Evolutionary conservation across 345 rosid genomes (phyloP).

Genomic region (Alliaria petiolata): DNA sequence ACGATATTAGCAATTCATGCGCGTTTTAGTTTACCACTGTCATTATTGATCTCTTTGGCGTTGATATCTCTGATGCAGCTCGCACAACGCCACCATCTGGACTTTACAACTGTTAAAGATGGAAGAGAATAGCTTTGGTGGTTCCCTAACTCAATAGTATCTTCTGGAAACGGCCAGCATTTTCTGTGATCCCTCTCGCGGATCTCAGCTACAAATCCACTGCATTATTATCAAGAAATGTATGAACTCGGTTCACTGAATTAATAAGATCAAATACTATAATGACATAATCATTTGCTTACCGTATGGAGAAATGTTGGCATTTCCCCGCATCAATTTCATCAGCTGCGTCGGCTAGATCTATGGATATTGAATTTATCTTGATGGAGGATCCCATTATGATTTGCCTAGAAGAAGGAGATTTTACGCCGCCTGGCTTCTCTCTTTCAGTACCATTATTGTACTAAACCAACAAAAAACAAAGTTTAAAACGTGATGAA

Average conservation of each 20-base stretch:
- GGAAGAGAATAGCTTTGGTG: conserved; percentile 39
- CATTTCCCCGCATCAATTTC: conserved; percentile 29
- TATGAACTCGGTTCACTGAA: background rate
- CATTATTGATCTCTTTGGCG: conserved; percentile 10
- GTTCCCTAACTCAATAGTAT: conserved; percentile 31
- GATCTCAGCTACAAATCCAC: conserved; percentile 63
- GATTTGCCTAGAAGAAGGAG: background rate
- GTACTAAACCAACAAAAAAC: background rate
- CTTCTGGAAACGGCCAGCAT: conserved; percentile 56
- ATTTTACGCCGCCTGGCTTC: background rate
- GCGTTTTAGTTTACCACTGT: conserved; percentile 7
- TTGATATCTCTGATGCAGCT: conserved; percentile 39
- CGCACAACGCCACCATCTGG: conserved; percentile 53
- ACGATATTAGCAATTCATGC: background rate
- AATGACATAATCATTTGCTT: conserved; percentile 16
- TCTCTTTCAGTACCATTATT: background rate
- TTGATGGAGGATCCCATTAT: conserved; percentile 38
- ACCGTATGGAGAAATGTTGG: conserved; percentile 74
- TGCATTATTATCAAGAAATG: conserved; percentile 22
- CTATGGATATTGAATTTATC: conserved; percentile 55
- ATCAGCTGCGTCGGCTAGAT: conserved; percentile 35
- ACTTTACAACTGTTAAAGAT: conserved; percentile 45
- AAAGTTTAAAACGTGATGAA: no score
- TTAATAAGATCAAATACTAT: background rate
- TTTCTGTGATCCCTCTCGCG: conserved; percentile 48